Conservation (phyloP, 352 stramenopile species). For the Peronospora belbahrii region DNA sequence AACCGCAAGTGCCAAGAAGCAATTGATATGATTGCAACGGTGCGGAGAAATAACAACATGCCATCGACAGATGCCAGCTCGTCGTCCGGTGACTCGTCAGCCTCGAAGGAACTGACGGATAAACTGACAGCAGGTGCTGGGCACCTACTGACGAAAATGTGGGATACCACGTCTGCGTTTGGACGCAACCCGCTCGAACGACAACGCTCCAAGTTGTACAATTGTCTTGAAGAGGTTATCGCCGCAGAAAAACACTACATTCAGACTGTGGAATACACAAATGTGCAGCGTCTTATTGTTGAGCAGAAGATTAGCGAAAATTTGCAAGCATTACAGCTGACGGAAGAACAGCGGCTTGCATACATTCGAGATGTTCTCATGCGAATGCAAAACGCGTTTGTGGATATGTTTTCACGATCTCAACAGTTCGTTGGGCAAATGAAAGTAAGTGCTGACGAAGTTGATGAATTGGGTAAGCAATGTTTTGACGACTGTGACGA, state of each 20-base stretch:
- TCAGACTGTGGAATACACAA: constrained; percentile 57
- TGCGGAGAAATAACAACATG: constrained; percentile 26
- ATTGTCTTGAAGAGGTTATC: constrained; percentile 61
- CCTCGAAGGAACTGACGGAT: constrained; percentile 51
- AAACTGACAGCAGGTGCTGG: constrained; percentile 48
- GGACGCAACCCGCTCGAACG: constrained; percentile 53
- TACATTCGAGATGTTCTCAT: constrained; percentile 72
- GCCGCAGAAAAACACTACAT: constrained; percentile 59
- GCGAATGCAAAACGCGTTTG: constrained; percentile 53
- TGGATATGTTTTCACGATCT: constrained; percentile 37
- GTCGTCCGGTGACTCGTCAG: constrained; percentile 18
- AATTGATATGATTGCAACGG: constrained; percentile 34
- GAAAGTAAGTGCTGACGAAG: constrained; percentile 36
- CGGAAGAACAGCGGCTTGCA: constrained; percentile 74
- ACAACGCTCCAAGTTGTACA: constrained; percentile 53
- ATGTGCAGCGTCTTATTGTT: constrained; percentile 52
- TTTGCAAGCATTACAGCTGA: constrained; percentile 70
- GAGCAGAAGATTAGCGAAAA: constrained; percentile 75
- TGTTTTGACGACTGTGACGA: no score
- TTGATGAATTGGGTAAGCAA: constrained; percentile 63
- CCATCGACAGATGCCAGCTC: not conserved
- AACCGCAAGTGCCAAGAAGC: constrained; percentile 65
- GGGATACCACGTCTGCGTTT: constrained; percentile 66
- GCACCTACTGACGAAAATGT: constrained; percentile 76
- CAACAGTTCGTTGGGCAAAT: constrained; percentile 42